Conservation (phyloP, 805 yeast species). For the Pichia nakasei region DNA sequence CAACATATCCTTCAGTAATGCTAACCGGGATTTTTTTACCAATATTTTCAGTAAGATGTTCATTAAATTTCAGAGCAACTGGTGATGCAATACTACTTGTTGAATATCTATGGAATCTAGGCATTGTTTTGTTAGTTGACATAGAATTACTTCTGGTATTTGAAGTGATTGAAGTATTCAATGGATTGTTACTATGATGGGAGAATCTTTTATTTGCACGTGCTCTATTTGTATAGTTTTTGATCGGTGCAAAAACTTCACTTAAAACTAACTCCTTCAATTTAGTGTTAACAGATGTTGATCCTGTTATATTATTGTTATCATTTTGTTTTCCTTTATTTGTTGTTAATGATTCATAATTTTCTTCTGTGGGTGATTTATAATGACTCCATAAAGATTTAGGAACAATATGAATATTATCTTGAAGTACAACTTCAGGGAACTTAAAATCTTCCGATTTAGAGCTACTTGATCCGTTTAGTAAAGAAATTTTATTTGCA, state of each 20-base stretch:
- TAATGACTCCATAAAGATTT: constrained; percentile 63
- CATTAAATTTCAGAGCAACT: constrained; percentile 1
- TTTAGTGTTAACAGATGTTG: constrained; percentile 64
- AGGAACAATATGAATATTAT: constrained; percentile 87
- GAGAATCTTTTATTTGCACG: constrained; percentile 4
- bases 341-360: not conserved
- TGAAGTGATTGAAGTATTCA: too few species aligned
- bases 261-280: constrained; percentile 61
- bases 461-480: not conserved
- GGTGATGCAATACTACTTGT: constrained; percentile 17
- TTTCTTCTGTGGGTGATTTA: constrained; percentile 6
- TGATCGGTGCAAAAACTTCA: constrained; percentile 60
- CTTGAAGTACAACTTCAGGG: constrained; percentile 86
- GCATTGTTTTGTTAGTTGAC: constrained; percentile 5
- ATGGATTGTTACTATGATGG: not conserved
- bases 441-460: constrained; percentile 16
- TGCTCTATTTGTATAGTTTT: constrained; percentile 22
- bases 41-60: not conserved
- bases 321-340: not conserved
- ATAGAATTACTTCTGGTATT: constrained; percentile 1
- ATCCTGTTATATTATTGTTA: constrained; percentile 30
- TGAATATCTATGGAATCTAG: constrained; percentile 22
- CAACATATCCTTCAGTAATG: not conserved
- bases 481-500: too few species aligned
- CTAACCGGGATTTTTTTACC: not conserved